These are phyloP conservation scores for Elongisporangium undulatum DNA, from an alignment of 352 stramenopile species.

Conservation along the genomic window DNA sequence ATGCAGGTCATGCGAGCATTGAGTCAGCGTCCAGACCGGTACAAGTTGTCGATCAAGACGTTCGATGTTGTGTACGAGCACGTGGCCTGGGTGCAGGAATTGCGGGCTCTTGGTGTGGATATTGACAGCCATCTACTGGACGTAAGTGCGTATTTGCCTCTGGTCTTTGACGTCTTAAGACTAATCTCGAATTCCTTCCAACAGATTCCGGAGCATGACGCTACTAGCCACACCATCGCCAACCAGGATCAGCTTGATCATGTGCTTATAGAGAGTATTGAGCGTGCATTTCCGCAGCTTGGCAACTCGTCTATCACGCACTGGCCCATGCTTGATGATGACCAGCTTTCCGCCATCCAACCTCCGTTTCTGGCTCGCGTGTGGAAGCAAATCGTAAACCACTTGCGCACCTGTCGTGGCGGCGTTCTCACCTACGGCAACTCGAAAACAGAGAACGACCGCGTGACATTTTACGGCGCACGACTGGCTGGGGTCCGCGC, in stretches of 20 bases:
- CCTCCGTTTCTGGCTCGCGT: constrained; percentile 18
- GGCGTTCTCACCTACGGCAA: constrained; percentile 51
- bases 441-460: constrained; percentile 23
- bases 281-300: constrained; percentile 13
- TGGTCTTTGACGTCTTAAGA: background rate
- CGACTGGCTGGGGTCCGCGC: constrained; percentile 27
- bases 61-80: constrained; percentile 23
- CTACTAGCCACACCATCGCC: constrained; percentile 8
- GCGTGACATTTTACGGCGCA: constrained; percentile 27
- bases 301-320: background rate
- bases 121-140: constrained; percentile 16
- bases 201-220: constrained; percentile 15
- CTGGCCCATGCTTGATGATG: constrained; percentile 2
- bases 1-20: constrained; percentile 44
- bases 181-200: background rate
- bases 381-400: constrained; percentile 19
- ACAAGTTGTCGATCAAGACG: constrained; percentile 23
- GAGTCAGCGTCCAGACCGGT: background rate
- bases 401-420: constrained; percentile 21
- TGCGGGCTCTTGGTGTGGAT: constrained; percentile 26
- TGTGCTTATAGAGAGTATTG: constrained; percentile 15
- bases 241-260: constrained; percentile 4
- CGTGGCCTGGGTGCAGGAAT: constrained; percentile 11
- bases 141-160: constrained; percentile 9
- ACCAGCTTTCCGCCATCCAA: constrained; percentile 11